Evolutionary conservation across 495 filamentous ascomycete genomes (phyloP).

Genomic region (Podospora pseudoanserina): DNA sequence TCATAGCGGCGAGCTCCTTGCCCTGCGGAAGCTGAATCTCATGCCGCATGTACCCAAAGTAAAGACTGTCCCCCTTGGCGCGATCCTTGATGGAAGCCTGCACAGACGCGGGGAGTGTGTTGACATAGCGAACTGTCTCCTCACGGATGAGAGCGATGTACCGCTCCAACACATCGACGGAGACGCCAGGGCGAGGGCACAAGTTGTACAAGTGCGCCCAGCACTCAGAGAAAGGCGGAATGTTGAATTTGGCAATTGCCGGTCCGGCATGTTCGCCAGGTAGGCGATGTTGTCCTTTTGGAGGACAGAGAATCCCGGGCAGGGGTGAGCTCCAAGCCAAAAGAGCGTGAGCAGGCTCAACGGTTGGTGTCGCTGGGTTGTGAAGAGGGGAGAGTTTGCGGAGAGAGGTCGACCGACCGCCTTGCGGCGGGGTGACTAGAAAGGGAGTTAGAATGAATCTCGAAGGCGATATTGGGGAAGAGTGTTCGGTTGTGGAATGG

Average conservation of each 20-base stretch:
- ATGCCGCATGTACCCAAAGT: slow-evolving; percentile 46
- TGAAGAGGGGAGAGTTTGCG: too few species aligned
- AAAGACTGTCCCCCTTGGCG: slow-evolving; percentile 33
- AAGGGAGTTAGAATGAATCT: too few species aligned
- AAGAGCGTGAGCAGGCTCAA: too few species aligned
- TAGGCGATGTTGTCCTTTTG: slow-evolving; percentile 54
- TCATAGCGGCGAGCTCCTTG: slow-evolving; percentile 30
- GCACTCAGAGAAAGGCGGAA: slow-evolving; percentile 34
- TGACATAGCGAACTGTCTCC: slow-evolving; percentile 30
- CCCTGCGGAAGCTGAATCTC: slow-evolving; percentile 36
- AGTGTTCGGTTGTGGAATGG: too few species aligned
- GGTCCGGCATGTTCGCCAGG: slow-evolving; percentile 18
- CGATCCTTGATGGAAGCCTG: slow-evolving; percentile 13
- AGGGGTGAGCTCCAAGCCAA: slow-evolving; percentile 24
- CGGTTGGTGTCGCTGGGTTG: too few species aligned
- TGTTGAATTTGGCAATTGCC: slow-evolving; percentile 25
- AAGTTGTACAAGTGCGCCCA: slow-evolving; percentile 45
- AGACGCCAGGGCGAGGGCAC: slow-evolving; percentile 37
- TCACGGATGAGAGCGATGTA: slow-evolving; percentile 40
- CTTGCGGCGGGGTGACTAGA: too few species aligned
- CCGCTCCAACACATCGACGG: slow-evolving; percentile 48
- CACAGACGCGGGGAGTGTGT: slow-evolving; percentile 13
- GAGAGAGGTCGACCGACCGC: too few species aligned
- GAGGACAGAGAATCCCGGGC: slow-evolving; percentile 60
- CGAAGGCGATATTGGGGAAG: too few species aligned